Conservation (phyloP, 192 early-diverging fungal species). For the Linnemannia elongata region DNA sequence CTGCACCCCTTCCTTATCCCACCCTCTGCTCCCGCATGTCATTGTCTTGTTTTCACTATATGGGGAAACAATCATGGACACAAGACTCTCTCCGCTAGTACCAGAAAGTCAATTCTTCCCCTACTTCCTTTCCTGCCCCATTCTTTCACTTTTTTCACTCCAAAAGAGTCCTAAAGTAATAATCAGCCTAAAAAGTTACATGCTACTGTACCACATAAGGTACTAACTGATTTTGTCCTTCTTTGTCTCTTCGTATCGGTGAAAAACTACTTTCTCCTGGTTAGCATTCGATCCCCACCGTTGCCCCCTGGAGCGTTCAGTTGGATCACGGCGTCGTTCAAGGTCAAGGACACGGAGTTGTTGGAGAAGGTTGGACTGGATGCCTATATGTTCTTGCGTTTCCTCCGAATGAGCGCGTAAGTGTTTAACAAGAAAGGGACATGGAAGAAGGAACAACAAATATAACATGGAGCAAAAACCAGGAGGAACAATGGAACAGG, state of each 20-base stretch:
- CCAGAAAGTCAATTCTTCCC: not conserved
- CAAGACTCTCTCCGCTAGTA: not conserved
- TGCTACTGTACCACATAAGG: not conserved
- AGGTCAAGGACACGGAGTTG: slow-evolving; percentile 65
- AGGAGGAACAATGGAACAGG: not conserved
- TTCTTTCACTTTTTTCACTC: not conserved
- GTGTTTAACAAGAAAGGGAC: not conserved
- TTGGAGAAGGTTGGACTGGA: slow-evolving; percentile 76
- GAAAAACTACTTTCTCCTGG: too few species aligned
- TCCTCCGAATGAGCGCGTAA: slow-evolving; percentile 71
- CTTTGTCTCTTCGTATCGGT: not conserved
- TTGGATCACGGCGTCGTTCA: slow-evolving; percentile 73
- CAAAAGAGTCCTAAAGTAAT: not conserved
- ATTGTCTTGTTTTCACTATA: not conserved
- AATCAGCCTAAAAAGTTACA: not conserved
- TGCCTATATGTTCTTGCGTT: slow-evolving; percentile 84
- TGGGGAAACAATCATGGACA: not conserved
- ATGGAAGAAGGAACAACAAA: not conserved
- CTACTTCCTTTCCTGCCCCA: not conserved
- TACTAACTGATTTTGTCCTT: not conserved
- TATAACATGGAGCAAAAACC: not conserved
- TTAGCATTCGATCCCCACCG: slow-evolving; percentile 66
- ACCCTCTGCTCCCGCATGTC: not conserved
- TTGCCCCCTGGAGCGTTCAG: slow-evolving; percentile 65
- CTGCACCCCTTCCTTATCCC: not conserved